Evolutionary conservation across 371 early-diverging fungal genomes (phyloP).

Genomic region (Dinochytrium kinnereticum): DNA sequence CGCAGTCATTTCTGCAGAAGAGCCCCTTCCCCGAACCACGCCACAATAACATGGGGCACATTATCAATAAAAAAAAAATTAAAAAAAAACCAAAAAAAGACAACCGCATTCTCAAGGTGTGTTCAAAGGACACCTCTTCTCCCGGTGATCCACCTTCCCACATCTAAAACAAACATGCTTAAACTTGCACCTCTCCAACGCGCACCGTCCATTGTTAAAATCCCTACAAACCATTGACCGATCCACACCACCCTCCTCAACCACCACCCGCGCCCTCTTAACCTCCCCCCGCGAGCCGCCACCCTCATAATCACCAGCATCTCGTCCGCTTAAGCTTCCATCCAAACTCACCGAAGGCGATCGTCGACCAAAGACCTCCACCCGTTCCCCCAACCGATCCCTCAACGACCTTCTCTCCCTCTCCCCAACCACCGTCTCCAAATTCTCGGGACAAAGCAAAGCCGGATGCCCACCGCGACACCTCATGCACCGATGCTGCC

Average conservation of each 20-base stretch:
- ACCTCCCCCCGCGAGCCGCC: too few relatives aligned
- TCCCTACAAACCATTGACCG: conserved; percentile 33
- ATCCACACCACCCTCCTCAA: too few relatives aligned
- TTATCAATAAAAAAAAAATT: too few relatives aligned
- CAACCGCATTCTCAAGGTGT: too few relatives aligned
- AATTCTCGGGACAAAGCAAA: conserved; percentile 26
- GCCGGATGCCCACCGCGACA: conserved; percentile 25
- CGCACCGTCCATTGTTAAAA: conserved; percentile 29
- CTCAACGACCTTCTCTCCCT: background rate
- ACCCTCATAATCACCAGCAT: too few relatives aligned
- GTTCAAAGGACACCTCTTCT: too few relatives aligned
- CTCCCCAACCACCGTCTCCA: conserved; percentile 14
- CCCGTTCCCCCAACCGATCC: background rate
- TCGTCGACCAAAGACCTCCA: background rate
- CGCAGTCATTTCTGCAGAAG: too few relatives aligned
- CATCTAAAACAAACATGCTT: conserved; percentile 30
- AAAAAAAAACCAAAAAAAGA: background rate
- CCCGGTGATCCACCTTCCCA: conserved; percentile 24
- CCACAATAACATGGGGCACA: too few relatives aligned
- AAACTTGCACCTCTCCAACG: conserved; percentile 23
- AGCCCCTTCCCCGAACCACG: too few relatives aligned
- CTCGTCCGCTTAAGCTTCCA: conserved; percentile 3
- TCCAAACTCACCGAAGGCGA: background rate
- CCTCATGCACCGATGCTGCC: conserved; percentile 30
- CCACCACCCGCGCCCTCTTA: too few relatives aligned